Evolutionary conservation across 768 basidiomycete genomes (phyloP), one percentile per base, ranked within the genome.

Genomic region (Rhodocollybia butyracea): DNA sequence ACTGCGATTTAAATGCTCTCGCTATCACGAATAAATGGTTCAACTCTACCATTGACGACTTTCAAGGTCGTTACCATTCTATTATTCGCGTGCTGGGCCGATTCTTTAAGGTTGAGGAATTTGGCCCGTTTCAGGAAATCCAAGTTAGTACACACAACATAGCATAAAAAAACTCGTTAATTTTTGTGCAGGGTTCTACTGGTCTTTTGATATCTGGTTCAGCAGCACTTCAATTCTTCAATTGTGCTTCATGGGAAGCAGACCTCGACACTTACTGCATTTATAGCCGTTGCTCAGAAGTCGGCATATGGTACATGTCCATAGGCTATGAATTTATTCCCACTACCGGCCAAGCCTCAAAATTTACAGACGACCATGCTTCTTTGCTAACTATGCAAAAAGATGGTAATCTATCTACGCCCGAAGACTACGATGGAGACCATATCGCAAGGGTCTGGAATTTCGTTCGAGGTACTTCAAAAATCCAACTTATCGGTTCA

Each of bases 401-500:
- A 36, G 34, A n/a, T n/a, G 34, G 17, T 8, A 36, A 36, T 36
- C 7, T 17, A 17, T 8, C 34, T 36, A 36, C 34, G 17, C 7
- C 17, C 34, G 8, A 36, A 17, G 34, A 36, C 17, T 36, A 36
- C 17, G 17, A 7, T 8, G 7, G 7, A 8, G 34, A 36, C 34
- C 7, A 7, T 36, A 36, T 36, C 34, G 34, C 34, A 11, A n/a
- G 6, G 19, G 40, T 41, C 10, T 41, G 40, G 40, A 41, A 41
- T 21, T 41, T 41, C 40, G 19, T 41, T 41, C 10, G 40, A 11
- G 19, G 40, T 21, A 10, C 40, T 41, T 11, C 11, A 8, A 71
- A 63, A 30, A 59, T 78, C 2, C 76, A 79, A 54, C 51, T 79
- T 31, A 70, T 80, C 17, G 65, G 70, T 21, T 51, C 73, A 34